Evolutionary conservation across 1,284 basidiomycete species (phyloP).

Genomic region (Tremellales sp.): DNA sequence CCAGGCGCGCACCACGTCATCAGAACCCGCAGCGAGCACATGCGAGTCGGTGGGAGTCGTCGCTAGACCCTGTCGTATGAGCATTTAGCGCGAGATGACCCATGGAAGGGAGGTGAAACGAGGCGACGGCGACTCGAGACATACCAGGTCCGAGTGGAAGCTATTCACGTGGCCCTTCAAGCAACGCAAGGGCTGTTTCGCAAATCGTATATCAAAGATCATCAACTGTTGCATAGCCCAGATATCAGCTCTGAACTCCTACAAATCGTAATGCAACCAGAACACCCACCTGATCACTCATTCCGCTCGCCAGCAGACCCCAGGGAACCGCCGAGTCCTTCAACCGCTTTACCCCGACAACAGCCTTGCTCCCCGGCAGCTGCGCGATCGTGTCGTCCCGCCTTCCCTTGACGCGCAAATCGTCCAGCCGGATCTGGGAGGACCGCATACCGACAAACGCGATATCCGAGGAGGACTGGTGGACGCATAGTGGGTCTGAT

Average conservation of each 20-base stretch:
- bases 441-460: constrained; percentile 34
- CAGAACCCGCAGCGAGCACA: constrained; percentile 34
- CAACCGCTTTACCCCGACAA: constrained; percentile 35
- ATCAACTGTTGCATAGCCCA: constrained; percentile 24
- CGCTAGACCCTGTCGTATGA: constrained; percentile 19
- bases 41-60: constrained; percentile 31
- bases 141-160: constrained; percentile 27
- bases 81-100: background rate
- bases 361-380: constrained; percentile 25
- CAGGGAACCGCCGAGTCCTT: constrained; percentile 39
- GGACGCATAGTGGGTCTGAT: constrained; percentile 32
- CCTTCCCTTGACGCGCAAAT: constrained; percentile 19
- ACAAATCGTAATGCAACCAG: background rate
- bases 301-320: constrained; percentile 35
- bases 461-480: constrained; percentile 26
- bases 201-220: constrained; percentile 39
- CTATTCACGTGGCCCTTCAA: constrained; percentile 36
- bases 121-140: constrained; percentile 2
- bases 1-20: constrained; percentile 34
- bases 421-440: constrained; percentile 22
- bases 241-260: constrained; percentile 1
- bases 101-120: background rate
- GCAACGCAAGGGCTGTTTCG: constrained; percentile 17
- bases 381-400: constrained; percentile 13
- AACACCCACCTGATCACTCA: constrained; percentile 31